Percentiles rank a stretch among this genome's conserved stretches.
Conservation (phyloP, 1,139 yeast genomes). For the Diutina ranongensis region DNA sequence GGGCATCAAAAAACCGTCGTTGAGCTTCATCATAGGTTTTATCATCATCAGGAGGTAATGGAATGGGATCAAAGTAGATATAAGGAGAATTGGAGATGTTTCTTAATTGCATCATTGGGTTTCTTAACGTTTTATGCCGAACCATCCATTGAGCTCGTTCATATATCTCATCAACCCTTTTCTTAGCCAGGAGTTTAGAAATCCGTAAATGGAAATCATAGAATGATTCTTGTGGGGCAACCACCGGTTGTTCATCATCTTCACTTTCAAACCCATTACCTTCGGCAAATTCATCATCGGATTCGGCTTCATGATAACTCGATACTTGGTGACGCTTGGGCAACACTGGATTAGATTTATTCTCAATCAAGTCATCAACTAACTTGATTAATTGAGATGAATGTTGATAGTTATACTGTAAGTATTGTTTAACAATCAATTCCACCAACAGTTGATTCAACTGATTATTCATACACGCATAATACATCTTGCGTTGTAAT, state of each 20-base stretch:
- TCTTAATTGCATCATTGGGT: slow-evolving; percentile 72
- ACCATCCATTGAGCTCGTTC: not conserved
- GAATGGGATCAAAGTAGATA: slow-evolving; percentile 69
- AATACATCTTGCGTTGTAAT: slow-evolving; percentile 54
- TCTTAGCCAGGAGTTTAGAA: not conserved
- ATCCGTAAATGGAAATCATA: not conserved
- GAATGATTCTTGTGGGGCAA: not conserved
- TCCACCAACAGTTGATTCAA: slow-evolving; percentile 30
- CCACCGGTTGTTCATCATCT: not conserved
- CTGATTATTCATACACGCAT: slow-evolving; percentile 39
- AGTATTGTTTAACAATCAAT: slow-evolving; percentile 35
- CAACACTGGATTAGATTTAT: not conserved
- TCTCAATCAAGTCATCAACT: not conserved
- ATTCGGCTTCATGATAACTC: not conserved
- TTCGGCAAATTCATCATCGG: slow-evolving; percentile 2
- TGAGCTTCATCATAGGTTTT: not conserved
- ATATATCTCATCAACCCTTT: not conserved
- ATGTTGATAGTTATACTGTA: slow-evolving; percentile 20
- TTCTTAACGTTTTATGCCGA: slow-evolving; percentile 32
- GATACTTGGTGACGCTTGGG: not conserved
- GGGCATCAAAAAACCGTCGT: not conserved
- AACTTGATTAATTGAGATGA: slow-evolving; percentile 4
- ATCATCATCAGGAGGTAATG: slow-evolving; percentile 18
- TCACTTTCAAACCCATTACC: not conserved
- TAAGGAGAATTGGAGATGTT: slow-evolving; percentile 80